A percentile compares a stretch with the other conserved stretches of the same genome.
Evolutionary conservation across 805 yeast species (phyloP).

Genomic region (Suhomyces sp.): DNA sequence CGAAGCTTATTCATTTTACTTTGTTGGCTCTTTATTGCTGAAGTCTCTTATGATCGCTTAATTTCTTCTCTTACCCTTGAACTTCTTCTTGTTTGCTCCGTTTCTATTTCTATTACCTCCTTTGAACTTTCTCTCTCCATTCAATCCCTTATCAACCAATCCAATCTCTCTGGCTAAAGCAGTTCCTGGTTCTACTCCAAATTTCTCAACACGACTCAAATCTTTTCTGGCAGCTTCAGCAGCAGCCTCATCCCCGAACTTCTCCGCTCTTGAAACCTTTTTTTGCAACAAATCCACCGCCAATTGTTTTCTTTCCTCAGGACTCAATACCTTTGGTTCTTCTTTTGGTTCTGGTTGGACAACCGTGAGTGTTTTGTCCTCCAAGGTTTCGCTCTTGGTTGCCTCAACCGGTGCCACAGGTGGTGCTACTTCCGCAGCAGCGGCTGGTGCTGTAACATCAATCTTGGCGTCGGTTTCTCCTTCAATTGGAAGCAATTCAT

Average conservation of each 20-base stretch:
- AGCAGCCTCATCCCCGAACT: slow-evolving; percentile 69
- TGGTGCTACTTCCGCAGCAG: slow-evolving; percentile 10
- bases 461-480: slow-evolving; percentile 14
- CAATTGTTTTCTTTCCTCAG: slow-evolving; percentile 68
- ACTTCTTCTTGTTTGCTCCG: slow-evolving; percentile 11
- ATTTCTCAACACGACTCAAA: slow-evolving; percentile 73
- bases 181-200: slow-evolving; percentile 72
- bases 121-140: slow-evolving; percentile 14
- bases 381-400: slow-evolving; percentile 14
- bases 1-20: too few species aligned
- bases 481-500: slow-evolving; percentile 6
- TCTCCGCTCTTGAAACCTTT: slow-evolving; percentile 69
- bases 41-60: slow-evolving; percentile 1
- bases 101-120: slow-evolving; percentile 18
- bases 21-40: too few species aligned
- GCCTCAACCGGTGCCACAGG: slow-evolving; percentile 13
- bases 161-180: slow-evolving; percentile 70
- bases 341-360: slow-evolving; percentile 25
- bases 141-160: slow-evolving; percentile 38
- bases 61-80: slow-evolving; percentile 8
- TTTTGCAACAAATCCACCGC: slow-evolving; percentile 67
- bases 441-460: slow-evolving; percentile 3
- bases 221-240: slow-evolving; percentile 58
- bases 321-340: slow-evolving; percentile 45
- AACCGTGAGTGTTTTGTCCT: slow-evolving; percentile 13